Base-by-base conservation (phyloP, 2,329 filamentous ascomycete species). In the Arthrobotrys conoides region DNA sequence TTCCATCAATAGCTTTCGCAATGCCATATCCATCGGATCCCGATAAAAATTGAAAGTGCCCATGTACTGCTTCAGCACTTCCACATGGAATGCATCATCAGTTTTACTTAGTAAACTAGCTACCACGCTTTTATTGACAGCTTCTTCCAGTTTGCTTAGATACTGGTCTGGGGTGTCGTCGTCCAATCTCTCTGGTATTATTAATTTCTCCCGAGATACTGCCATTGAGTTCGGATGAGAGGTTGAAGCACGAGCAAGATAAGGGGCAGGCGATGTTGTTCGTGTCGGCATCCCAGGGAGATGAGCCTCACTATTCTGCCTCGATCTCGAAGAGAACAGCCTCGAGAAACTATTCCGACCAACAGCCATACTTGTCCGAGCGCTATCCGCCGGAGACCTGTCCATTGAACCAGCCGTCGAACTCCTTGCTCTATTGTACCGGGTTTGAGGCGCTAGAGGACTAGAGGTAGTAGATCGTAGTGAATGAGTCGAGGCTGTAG, bases 21-120 rank as follows among this genome's bases (percentile, higher is more conserved):
- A 91, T 0, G 95, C 93, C 94, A 99, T 98, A 83, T 99, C 96
- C 87, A 99, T 95, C 0, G 96, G 96, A 82, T 98, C 95, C 30
- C 93, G 94, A 82, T 97, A 98, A 85, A 98, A 98, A 66, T 91
- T 90, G 84, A 98, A 98, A 20, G 92, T 92, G 67, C 95, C 90
- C 92, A 98, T 98, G 83, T 97, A 98, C 83, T 95, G 97, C 77
- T 95, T 90, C 71, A 99, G 85, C 2, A 97, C 94, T 0, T 93
- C 90, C 76, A 91, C 89, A 57, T 91, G 92, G 84, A 98, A 99
- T 0, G 90, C 86, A 82, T 99, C 95, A 1, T 89, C 89, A n/a
- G 90, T 92, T 83, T 96, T 97, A 18, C 93, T 95, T 27, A 99
- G 86, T 16, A 93, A 90, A 57, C 92, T 92, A 14, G 94, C 94